Evolutionary conservation across 352 stramenopile genomes (phyloP).

Genomic region (Phytopythium sindhum): DNA sequence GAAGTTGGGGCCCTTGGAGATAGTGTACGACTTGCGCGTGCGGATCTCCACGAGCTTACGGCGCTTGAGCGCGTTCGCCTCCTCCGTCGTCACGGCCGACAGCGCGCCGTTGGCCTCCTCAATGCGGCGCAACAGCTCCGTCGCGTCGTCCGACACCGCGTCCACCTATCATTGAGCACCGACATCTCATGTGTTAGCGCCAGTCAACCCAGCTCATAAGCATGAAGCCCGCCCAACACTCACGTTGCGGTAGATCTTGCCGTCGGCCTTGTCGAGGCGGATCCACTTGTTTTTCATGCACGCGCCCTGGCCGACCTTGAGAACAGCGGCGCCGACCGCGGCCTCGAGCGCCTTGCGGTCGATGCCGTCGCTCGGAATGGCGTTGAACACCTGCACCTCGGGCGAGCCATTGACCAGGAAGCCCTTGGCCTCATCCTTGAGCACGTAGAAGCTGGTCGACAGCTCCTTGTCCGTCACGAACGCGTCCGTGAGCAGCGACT

Average conservation of each 20-base stretch:
- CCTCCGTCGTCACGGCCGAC: constrained; percentile 62
- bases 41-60: constrained; percentile 78
- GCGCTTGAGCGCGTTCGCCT: constrained; percentile 80
- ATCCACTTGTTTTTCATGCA: constrained; percentile 99
- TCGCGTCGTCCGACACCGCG: constrained; percentile 57
- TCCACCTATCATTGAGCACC: constrained; percentile 42
- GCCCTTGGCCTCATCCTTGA: constrained; percentile 89
- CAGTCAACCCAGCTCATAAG: background rate
- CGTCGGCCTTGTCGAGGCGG: constrained; percentile 89
- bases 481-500: constrained; percentile 93
- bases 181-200: background rate
- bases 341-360: constrained; percentile 79
- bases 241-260: constrained; percentile 84
- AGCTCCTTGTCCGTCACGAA: constrained; percentile 86
- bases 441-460: constrained; percentile 89
- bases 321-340: constrained; percentile 75
- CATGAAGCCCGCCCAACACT: constrained; percentile 16
- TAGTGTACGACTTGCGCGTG: constrained; percentile 93
- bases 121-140: constrained; percentile 87
- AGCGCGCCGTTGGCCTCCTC: constrained; percentile 50
- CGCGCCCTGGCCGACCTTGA: constrained; percentile 95
- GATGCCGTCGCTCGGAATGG: constrained; percentile 66
- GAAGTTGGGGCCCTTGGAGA: constrained; percentile 93
- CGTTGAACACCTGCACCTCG: constrained; percentile 82
- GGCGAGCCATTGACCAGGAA: constrained; percentile 75